These are phyloP conservation scores for Dichotomocladium elegans DNA, from an alignment of 371 early-diverging fungal species.

Conservation along the genomic window DNA sequence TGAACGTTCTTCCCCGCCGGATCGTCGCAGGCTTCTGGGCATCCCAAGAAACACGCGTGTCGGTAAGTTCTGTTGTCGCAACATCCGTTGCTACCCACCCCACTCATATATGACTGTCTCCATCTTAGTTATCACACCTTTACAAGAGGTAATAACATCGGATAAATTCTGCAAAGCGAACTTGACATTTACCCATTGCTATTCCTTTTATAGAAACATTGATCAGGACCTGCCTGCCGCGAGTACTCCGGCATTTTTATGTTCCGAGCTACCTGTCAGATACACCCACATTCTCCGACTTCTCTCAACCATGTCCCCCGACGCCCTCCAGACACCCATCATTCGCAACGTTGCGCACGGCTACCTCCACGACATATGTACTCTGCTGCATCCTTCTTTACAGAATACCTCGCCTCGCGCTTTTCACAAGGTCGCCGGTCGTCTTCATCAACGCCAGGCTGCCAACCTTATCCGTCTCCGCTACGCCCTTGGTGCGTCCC, in stretches of 20 bases:
- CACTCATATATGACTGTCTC: neutral
- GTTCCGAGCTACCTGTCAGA: conserved; percentile 67
- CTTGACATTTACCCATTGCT: too few species aligned
- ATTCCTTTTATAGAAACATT: neutral
- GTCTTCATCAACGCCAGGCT: conserved; percentile 34
- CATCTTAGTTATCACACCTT: conserved; percentile 5
- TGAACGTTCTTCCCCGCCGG: conserved; percentile 35
- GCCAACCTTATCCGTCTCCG: conserved; percentile 36
- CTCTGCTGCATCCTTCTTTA: conserved; percentile 35
- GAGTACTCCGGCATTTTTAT: conserved; percentile 57
- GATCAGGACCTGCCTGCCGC: neutral
- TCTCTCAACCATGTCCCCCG: conserved; percentile 38
- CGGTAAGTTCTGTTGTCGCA: conserved; percentile 17
- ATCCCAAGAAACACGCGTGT: conserved; percentile 37
- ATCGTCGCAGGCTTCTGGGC: conserved; percentile 37
- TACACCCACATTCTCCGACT: conserved; percentile 60
- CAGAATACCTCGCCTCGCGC: conserved; percentile 28
- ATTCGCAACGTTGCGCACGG: conserved; percentile 38
- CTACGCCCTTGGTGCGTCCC: conserved; percentile 27
- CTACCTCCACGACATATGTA: conserved; percentile 40
- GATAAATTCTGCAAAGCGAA: too few species aligned
- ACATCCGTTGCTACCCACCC: neutral
- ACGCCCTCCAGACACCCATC: conserved; percentile 27
- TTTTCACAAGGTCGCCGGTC: conserved; percentile 39
- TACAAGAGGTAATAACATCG: too few species aligned